phyloP scores from a whole-genome alignment of 2,329 filamentous ascomycete species.

The Neonectria neomacrospora region DNA sequence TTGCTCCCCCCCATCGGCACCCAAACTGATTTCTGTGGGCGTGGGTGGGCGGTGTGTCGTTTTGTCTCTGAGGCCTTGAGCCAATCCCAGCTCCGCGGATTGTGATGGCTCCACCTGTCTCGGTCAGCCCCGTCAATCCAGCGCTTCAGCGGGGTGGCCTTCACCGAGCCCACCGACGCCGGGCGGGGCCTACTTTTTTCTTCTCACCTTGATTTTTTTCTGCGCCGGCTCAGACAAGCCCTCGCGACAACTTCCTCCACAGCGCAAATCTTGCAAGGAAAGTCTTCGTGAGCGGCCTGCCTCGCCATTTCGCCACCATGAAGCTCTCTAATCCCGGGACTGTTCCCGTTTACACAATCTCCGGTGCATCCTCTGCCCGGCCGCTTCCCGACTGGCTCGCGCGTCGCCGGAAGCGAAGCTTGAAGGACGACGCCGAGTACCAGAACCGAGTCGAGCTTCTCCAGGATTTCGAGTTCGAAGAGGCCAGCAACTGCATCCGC shows the following conservation, averaged over 20 bases:
- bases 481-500: constrained; percentile 89
- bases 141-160: constrained; percentile 19
- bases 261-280: constrained; percentile 33
- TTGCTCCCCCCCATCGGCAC: neutral
- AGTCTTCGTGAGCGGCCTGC: constrained; percentile 29
- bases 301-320: constrained; percentile 60
- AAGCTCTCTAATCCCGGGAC: constrained; percentile 84
- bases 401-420: constrained; percentile 85
- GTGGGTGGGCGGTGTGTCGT: constrained; percentile 18
- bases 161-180: constrained; percentile 36
- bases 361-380: constrained; percentile 86
- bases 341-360: constrained; percentile 94
- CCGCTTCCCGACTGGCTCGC: constrained; percentile 96
- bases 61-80: neutral
- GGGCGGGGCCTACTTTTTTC: constrained; percentile 39
- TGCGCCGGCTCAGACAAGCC: constrained; percentile 13
- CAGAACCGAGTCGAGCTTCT: constrained; percentile 93
- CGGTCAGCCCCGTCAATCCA: constrained; percentile 26
- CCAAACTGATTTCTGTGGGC: neutral
- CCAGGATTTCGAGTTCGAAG: constrained; percentile 98
- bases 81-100: constrained; percentile 1
- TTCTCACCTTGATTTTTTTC: constrained; percentile 47
- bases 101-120: constrained; percentile 12
- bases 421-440: constrained; percentile 94
- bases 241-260: constrained; percentile 23